Percentiles rank a stretch among this genome's conserved stretches.
Evolutionary conservation across 2,329 filamentous ascomycete genomes (phyloP).

Genomic region (Ceratocystis ficicola): DNA sequence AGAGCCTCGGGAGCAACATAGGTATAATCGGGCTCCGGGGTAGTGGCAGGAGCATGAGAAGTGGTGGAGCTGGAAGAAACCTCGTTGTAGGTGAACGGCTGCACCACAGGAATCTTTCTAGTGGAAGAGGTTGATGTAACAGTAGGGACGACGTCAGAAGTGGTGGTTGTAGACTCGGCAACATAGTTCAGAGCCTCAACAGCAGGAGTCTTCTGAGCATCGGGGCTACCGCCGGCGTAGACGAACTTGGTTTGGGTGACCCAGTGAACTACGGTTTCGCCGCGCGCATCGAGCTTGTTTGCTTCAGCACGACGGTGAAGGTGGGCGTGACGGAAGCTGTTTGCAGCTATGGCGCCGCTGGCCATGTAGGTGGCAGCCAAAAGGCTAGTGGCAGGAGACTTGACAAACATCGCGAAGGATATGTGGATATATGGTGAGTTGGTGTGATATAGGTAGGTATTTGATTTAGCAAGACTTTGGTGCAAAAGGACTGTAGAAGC

Average conservation of each 20-base stretch:
- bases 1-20: conserved; percentile 10
- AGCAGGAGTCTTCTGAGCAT: conserved; percentile 10
- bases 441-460: conserved; percentile 12
- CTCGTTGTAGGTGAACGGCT: neutral
- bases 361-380: conserved; percentile 34
- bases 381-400: conserved; percentile 32
- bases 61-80: neutral
- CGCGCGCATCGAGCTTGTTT: conserved; percentile 26
- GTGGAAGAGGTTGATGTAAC: conserved; percentile 14
- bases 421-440: conserved; percentile 22
- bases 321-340: conserved; percentile 33
- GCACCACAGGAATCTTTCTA: neutral
- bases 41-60: neutral
- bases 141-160: neutral
- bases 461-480: conserved; percentile 13
- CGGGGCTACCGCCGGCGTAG: conserved; percentile 16
- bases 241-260: conserved; percentile 34
- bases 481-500: neutral
- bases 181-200: neutral
- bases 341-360: conserved; percentile 35
- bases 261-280: conserved; percentile 31
- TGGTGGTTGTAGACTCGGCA: neutral
- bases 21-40: neutral
- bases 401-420: conserved; percentile 33
- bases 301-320: conserved; percentile 6